Conservation (phyloP, 768 basidiomycete species). For the Phylloporus rhodoxanthus region DNA sequence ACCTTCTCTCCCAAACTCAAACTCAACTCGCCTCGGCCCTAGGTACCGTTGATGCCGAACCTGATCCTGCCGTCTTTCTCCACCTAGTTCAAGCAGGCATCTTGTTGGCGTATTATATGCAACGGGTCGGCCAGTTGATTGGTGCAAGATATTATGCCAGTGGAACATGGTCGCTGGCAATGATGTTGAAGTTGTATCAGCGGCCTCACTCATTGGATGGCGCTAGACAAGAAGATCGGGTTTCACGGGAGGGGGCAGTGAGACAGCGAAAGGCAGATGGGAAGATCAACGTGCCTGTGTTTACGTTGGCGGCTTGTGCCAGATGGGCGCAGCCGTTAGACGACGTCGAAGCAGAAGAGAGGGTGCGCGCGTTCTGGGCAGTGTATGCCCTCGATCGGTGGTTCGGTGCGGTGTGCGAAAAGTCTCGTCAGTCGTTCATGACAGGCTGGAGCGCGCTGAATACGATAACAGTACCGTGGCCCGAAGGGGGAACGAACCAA, state of each 20-base stretch:
- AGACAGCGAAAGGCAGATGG: neutral
- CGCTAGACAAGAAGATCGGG: neutral
- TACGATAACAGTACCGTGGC: constrained; percentile 40
- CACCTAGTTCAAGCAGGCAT: constrained; percentile 58
- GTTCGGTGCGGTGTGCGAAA: constrained; percentile 26
- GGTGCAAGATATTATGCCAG: constrained; percentile 57
- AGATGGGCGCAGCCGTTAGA: constrained; percentile 30
- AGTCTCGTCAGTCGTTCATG: constrained; percentile 15
- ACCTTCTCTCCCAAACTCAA: constrained; percentile 45
- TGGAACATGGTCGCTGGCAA: constrained; percentile 41
- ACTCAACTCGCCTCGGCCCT: constrained; percentile 41
- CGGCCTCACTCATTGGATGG: neutral
- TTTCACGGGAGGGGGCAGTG: neutral
- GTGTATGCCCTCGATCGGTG: constrained; percentile 32
- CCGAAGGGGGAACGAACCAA: constrained; percentile 5
- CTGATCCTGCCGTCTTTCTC: constrained; percentile 36
- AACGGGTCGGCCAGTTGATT: constrained; percentile 50
- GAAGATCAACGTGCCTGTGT: neutral
- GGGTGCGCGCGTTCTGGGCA: constrained; percentile 37
- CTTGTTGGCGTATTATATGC: constrained; percentile 61
- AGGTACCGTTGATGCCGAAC: constrained; percentile 33
- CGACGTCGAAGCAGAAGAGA: constrained; percentile 32
- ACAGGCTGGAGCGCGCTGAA: constrained; percentile 24
- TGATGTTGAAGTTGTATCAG: constrained; percentile 45
- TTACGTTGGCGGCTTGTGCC: constrained; percentile 6